These are phyloP conservation scores for Periconia macrospinosa DNA, from an alignment of 2,329 filamentous ascomycete genomes.

Conservation along the genomic window DNA sequence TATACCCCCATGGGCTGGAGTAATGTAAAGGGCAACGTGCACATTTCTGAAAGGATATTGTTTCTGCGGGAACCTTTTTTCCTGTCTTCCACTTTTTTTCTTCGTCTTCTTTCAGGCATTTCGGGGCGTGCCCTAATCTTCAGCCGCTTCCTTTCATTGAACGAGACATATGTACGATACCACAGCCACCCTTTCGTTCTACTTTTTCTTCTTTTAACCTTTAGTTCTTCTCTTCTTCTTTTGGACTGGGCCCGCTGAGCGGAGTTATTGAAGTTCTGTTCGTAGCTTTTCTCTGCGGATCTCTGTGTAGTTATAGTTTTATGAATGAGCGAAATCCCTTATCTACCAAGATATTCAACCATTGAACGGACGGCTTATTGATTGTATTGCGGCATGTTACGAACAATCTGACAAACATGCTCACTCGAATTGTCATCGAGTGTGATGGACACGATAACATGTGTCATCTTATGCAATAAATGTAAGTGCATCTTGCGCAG, in stretches of 20 bases:
- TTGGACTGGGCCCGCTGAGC: conserved; percentile 4
- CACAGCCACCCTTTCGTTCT: not conserved
- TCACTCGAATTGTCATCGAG: no score
- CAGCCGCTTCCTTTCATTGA: not conserved
- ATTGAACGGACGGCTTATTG: no score
- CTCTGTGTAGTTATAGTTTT: not conserved
- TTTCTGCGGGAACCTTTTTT: not conserved
- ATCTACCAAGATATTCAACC: no score
- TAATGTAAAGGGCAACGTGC: no score
- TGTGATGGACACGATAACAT: no score
- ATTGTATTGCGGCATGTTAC: no score
- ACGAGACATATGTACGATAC: not conserved
- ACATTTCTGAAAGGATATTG: no score
- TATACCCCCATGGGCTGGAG: no score
- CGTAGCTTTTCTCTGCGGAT: not conserved
- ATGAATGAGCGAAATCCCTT: no score
- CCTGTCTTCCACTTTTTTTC: not conserved
- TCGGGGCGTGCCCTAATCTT: not conserved
- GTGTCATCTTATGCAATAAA: no score
- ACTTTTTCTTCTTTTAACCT: not conserved
- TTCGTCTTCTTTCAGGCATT: not conserved
- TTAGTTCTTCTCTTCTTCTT: not conserved
- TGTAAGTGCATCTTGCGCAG: no score
- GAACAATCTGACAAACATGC: no score
- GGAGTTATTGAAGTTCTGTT: not conserved